Evolutionary conservation across 1,139 yeast species (phyloP).

Genomic region (Scheffersomyces quercinus): DNA sequence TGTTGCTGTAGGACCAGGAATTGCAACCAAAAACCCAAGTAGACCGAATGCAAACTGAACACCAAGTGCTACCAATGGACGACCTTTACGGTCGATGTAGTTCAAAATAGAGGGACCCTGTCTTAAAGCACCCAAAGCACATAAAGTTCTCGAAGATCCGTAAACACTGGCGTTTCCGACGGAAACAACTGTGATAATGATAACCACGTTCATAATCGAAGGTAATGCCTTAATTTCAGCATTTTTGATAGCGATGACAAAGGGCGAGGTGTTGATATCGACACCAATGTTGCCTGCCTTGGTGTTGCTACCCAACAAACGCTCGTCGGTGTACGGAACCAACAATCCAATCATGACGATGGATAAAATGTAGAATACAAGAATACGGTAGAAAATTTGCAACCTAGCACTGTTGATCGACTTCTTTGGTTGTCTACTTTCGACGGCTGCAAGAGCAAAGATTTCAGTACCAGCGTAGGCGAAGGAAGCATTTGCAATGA

Average conservation of each 20-base stretch:
- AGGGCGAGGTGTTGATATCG: constrained; percentile 37
- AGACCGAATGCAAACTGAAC: constrained; percentile 28
- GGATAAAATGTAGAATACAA: constrained; percentile 34
- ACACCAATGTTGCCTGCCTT: constrained; percentile 12
- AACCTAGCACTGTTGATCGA: constrained; percentile 36
- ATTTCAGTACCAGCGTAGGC: constrained; percentile 30
- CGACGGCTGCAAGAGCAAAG: constrained; percentile 39
- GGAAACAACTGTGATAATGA: constrained; percentile 32
- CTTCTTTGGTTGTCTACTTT: constrained; percentile 32
- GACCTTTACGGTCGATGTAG: constrained; percentile 34
- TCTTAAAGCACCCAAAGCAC: constrained; percentile 35
- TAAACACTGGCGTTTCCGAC: constrained; percentile 39
- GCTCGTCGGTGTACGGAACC: constrained; percentile 59
- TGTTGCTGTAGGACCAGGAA: constrained; percentile 20
- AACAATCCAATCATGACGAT: constrained; percentile 47
- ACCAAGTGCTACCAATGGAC: constrained; percentile 34
- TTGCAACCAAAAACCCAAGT: constrained; percentile 32
- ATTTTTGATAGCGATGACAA: constrained; percentile 39
- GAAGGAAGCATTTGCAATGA: constrained; percentile 25
- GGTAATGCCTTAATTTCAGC: constrained; percentile 34
- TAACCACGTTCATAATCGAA: constrained; percentile 33
- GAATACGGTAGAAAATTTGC: constrained; percentile 37
- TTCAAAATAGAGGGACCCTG: constrained; percentile 34
- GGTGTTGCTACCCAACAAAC: constrained; percentile 35
- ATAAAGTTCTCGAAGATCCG: constrained; percentile 36